Evolutionary conservation across 208 protist species (phyloP), one percentile per base, ranked within the genome.

Genomic region (Trypanosoma cruzi): DNA sequence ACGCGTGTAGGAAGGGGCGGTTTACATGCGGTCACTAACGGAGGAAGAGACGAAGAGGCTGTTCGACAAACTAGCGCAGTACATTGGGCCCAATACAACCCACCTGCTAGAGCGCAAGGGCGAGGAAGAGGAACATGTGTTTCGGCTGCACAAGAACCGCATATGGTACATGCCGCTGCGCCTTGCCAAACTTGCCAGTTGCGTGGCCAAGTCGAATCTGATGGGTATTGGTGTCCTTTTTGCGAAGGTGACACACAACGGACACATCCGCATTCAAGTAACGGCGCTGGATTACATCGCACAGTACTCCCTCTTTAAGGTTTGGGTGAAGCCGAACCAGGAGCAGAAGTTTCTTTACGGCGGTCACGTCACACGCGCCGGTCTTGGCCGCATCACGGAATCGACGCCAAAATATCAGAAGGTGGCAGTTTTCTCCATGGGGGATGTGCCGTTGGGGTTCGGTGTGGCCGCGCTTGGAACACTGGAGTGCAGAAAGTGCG

Each of bases 261-360:
- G 89, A 14, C 83, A 94, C 72, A 78, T 97, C n/a, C 90, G 90
- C 37, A 88, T 97, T 42, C 86, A 94, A 42, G 86, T 97, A 11
- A 97, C 94, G 8, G 90, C 90, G 13, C 79, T 97, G 1, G 90
- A 96, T 49, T 94, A 93, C 82, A 94, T 97, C 69, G 91, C 92
- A 0, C 91, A 96, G 71, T 97, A 96, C 79, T 93, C 92, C 7
- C 77, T 94, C 22, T 98, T 98, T 81, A 99, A 99, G 88, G 94
- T 99, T 4, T 99, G 98, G 98, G 92, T 99, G 34, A 99, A 99
- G 79, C 98, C 98, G n/a, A 92, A 91, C 40, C 95, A 99, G 49
- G 99, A 99, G 81, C 95, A 99, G 73, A 98, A 95, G 52, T 99
- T 99, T 79, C 68, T 99, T 28, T 99, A 99, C 79, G 99, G 99